Evolutionary conservation across 2,329 filamentous ascomycete genomes (phyloP), one percentile per base, ranked within the genome.

Genomic region (Endoconidiophora polonica): DNA sequence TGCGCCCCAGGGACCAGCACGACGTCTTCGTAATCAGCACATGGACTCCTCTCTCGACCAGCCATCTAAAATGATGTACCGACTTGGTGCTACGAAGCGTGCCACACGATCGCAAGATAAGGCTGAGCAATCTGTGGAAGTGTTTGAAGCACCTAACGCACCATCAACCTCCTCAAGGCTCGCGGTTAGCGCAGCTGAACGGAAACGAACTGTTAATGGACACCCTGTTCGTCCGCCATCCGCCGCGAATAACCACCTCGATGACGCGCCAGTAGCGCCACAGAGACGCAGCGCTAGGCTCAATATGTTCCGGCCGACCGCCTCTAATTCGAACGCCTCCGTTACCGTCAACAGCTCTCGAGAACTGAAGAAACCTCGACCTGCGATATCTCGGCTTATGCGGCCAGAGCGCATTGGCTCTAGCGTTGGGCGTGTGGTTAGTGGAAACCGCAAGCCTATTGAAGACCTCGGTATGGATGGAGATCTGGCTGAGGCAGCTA

Each of bases 121-220:
- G 54, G 58, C 56, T 26, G 58, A 62, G 46, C 60, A 64, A 37
- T 56, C 59, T 46, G 45, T 58, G 4, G 52, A 57, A 24, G 59
- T 68, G 45, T 56, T 62, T 2, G 74, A 76, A 38, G 61, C 66
- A 1, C 56, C 65, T 58, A 54, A 63, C 57, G 49, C 61, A 56
- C 44, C 59, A 58, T 45, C 62, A 57, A 64, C 60, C 68, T 66
- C 57, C 20, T 54, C 57, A 33, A 58, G 64, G 26, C 58, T 67
- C 50, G 59, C 68, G 16, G 60, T 68, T 54, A 62, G 71, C 18
- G 69, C 67, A 3, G 65, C 71, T 12, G 84, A 88, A 54, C 78
- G 87, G 62, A 96, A 95, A 66, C 79, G 90, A 57, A 95, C 87
- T 1, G 76, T 94, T n/a, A 94, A 90, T 39, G 90, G 90, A 3